phyloP scores from a whole-genome alignment of 225 moss, liverwort and hornwort species.

The Antitrichia curtipendula region DNA sequence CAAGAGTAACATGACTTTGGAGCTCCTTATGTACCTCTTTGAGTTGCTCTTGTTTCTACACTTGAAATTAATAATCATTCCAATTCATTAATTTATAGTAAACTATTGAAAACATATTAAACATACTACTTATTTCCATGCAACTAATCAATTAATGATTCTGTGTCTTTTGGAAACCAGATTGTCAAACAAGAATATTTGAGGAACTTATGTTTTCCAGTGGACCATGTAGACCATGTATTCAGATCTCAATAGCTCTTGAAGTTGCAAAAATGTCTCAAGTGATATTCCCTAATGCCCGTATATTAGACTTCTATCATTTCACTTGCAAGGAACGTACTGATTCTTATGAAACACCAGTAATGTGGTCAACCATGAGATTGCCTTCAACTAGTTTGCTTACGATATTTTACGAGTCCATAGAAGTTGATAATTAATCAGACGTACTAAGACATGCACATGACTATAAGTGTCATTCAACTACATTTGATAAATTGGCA shows the following conservation, averaged over 20 bases:
- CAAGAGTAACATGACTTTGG: too few relatives aligned
- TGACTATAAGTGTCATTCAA: background rate
- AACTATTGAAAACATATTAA: background rate
- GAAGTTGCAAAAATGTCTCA: background rate
- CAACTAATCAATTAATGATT: background rate
- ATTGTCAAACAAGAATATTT: background rate
- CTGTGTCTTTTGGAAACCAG: background rate
- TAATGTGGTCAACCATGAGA: background rate
- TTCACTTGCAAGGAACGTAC: background rate
- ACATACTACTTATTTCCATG: background rate
- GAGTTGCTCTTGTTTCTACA: too few relatives aligned
- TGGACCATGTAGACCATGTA: background rate
- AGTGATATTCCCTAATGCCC: background rate
- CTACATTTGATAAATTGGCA: too few relatives aligned
- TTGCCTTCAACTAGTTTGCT: background rate
- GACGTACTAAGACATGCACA: background rate
- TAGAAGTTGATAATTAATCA: background rate
- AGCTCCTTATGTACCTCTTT: too few relatives aligned
- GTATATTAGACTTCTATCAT: background rate
- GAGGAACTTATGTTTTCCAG: background rate
- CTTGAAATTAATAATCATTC: too few relatives aligned
- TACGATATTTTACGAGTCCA: too few relatives aligned
- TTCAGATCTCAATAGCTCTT: background rate
- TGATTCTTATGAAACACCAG: background rate
- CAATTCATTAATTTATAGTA: too few relatives aligned